Percentiles rank a stretch among this genome's conserved stretches.
Evolutionary conservation across 768 basidiomycete genomes (phyloP).

Genomic region (Obba rivulosa): DNA sequence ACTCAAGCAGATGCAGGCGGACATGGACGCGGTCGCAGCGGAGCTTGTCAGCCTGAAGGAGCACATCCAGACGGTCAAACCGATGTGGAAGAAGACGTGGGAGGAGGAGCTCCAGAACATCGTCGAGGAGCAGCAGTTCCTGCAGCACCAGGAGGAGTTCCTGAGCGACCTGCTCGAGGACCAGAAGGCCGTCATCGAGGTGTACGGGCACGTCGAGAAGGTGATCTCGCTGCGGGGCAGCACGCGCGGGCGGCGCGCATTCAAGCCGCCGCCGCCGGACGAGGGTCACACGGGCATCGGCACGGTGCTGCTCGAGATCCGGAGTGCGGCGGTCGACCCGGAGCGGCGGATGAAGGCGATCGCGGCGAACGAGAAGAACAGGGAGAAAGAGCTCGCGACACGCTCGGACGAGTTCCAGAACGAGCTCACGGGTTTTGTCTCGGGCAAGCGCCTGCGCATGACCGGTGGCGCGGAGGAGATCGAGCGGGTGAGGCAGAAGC

Average conservation of each 20-base stretch:
- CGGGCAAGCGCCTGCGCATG: slow-evolving; percentile 84
- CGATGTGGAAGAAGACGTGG: slow-evolving; percentile 99
- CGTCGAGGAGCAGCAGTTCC: slow-evolving; percentile 93
- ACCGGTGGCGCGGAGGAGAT: slow-evolving; percentile 92
- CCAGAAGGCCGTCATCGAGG: slow-evolving; percentile 80
- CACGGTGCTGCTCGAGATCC: slow-evolving; percentile 88
- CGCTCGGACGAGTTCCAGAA: slow-evolving; percentile 79
- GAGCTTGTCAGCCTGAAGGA: slow-evolving; percentile 76
- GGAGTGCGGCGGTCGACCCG: slow-evolving; percentile 76
- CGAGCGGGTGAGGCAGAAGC: slow-evolving; percentile 81
- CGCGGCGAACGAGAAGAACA: slow-evolving; percentile 75
- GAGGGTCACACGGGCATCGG: slow-evolving; percentile 63
- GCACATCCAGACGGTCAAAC: slow-evolving; percentile 85
- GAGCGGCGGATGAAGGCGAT: slow-evolving; percentile 88
- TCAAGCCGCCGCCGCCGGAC: slow-evolving; percentile 58
- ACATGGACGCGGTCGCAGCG: slow-evolving; percentile 56
- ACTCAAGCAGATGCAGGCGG: slow-evolving; percentile 66
- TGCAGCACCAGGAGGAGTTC: slow-evolving; percentile 90
- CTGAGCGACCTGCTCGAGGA: slow-evolving; percentile 86
- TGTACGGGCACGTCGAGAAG: slow-evolving; percentile 89
- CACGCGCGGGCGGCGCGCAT: slow-evolving; percentile 32
- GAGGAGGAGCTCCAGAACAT: slow-evolving; percentile 94
- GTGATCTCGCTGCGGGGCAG: slow-evolving; percentile 68
- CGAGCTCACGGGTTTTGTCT: slow-evolving; percentile 85
- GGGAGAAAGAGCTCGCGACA: slow-evolving; percentile 69